Base-by-base conservation (phyloP, 768 basidiomycete species). In the Fomitopsis pulvina region DNA sequence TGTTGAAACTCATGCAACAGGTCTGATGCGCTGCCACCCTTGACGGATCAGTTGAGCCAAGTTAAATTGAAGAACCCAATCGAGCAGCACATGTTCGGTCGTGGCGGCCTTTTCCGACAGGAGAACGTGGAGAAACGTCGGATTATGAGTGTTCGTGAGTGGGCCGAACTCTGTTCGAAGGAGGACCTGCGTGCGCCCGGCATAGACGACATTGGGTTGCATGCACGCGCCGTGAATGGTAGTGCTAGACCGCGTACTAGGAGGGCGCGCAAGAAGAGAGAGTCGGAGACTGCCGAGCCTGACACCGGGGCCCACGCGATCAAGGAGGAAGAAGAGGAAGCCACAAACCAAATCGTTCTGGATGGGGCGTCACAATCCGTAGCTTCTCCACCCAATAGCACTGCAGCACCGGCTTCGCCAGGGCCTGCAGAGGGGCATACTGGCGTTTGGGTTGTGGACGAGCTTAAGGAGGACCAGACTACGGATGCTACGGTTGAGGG, bases 31-130 rank as follows among this genome's bases (percentile, higher is more conserved):
- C 69, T 97, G 20, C 92, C 92, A 6, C 64, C 83, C 4, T 69
- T 94, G 42, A 76, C 76, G 18, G 71, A 78, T n/a, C 83, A 89
- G 52, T 75, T 99, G 20, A 72, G 75, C 10, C 59, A 73, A 4
- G 80, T 97, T 52, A 86, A 85, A 64, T 86, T 99, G 52, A 83
- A 81, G 68, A 79, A 80, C 14, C 93, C 96, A 2, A 98, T 98
- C 58, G 92, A 93, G 63, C 95, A 98, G 64, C 82, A 85, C 63
- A 92, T 97, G 84, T 69, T 84, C 34, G 95, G 95, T 8, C 76
- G 79, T 48, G 81, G 80, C 4, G 95, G 95, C 2, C 75, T 94
- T 5, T 98, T 92, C 65, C 81, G 90, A 20, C 85, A 91, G 57
- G 81, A 91, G 68, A 98, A 96, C 62, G 76, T 96, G 60, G 92